A percentile compares a stretch with the other conserved stretches of the same genome.
Conservation (phyloP, 257 asterid genomes). For the Cynanchum wilfordii region DNA sequence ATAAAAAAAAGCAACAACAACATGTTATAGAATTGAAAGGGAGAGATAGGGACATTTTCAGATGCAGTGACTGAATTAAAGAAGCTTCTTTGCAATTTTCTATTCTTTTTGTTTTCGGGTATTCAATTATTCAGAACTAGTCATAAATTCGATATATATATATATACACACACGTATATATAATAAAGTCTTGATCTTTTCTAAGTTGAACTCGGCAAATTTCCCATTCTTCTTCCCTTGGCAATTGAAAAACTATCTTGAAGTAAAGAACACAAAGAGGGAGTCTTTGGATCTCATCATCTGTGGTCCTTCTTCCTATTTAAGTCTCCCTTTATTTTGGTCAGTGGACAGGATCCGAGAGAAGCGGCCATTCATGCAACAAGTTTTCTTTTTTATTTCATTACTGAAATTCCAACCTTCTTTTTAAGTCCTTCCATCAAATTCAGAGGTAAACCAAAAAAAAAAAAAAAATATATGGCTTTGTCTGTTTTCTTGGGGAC, state of each 20-base stretch:
- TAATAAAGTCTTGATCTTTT: constrained; percentile 10
- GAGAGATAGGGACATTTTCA: constrained; percentile 28
- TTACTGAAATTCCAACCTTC: neutral
- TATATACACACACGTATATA: no score
- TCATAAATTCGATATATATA: no score
- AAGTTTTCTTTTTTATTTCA: neutral
- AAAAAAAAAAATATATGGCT: no score
- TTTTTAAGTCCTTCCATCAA: neutral
- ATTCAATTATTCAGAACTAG: neutral
- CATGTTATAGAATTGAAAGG: constrained; percentile 25
- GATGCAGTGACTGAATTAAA: constrained; percentile 25
- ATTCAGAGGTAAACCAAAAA: neutral
- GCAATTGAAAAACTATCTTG: neutral
- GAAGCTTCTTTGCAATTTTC: constrained; percentile 24
- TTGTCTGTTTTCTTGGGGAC: neutral
- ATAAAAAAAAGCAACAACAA: constrained; percentile 1
- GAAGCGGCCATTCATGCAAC: constrained; percentile 30
- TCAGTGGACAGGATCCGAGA: constrained; percentile 52
- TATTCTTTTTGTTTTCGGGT: constrained; percentile 13
- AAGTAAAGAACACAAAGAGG: constrained; percentile 15
- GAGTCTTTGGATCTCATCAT: constrained; percentile 30
- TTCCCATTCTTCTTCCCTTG: neutral
- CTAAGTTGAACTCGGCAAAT: constrained; percentile 5
- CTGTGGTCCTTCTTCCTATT: constrained; percentile 20
- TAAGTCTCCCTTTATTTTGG: constrained; percentile 13